These are phyloP conservation scores for Cercospora citrullina DNA, from an alignment of 2,329 filamentous ascomycete genomes.

Conservation along the genomic window DNA sequence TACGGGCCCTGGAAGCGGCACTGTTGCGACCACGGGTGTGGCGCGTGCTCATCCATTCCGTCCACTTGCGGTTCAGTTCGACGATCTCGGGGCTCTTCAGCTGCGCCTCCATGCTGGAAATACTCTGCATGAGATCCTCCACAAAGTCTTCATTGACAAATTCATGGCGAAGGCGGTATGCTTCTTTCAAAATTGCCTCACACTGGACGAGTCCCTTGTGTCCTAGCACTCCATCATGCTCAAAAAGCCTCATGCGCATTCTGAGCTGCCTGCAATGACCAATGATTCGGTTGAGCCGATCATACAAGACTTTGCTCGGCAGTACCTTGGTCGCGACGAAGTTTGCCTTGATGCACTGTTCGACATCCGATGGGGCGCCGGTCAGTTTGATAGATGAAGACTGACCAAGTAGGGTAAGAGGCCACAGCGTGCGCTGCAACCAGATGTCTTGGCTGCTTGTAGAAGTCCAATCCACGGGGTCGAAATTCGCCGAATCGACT, in stretches of 20 bases:
- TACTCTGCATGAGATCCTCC: background rate
- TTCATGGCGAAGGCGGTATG: background rate
- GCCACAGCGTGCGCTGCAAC: background rate
- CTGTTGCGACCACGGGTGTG: background rate
- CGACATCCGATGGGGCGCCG: background rate
- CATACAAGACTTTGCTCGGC: background rate
- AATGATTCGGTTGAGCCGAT: background rate
- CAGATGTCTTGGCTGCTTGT: background rate
- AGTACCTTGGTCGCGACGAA: background rate
- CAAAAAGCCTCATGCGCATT: background rate
- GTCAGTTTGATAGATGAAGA: background rate
- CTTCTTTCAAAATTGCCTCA: background rate
- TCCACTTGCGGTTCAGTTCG: background rate
- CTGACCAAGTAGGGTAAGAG: background rate
- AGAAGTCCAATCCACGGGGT: background rate
- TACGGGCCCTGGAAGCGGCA: too few relatives aligned
- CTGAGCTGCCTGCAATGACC: background rate
- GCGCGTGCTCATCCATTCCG: background rate
- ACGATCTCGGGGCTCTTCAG: background rate
- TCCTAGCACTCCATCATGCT: background rate
- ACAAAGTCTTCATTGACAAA: background rate
- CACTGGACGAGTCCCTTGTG: background rate
- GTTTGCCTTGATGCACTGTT: background rate
- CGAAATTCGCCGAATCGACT: background rate
- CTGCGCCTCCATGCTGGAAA: background rate